A percentile compares a stretch with the other conserved stretches of the same genome.
phyloP scores from a whole-genome alignment of 2,329 filamentous ascomycete species.

The Aspergillus sergii region DNA sequence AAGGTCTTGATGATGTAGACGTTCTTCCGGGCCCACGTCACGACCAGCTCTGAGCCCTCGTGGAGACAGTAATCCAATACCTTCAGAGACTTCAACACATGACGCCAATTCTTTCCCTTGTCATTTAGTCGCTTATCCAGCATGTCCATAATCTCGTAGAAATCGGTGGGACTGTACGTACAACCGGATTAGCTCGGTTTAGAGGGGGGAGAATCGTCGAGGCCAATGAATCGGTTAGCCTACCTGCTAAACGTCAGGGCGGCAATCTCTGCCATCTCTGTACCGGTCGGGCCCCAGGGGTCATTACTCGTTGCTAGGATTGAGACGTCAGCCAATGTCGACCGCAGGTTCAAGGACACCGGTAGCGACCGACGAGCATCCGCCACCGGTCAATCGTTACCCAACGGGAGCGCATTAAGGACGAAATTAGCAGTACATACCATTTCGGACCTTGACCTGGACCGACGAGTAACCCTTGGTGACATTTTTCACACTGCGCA shows the following conservation, averaged over 20 bases:
- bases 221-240: slow-evolving; percentile 36
- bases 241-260: slow-evolving; percentile 98
- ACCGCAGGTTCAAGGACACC: slow-evolving; percentile 9
- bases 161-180: slow-evolving; percentile 77
- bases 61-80: slow-evolving; percentile 97
- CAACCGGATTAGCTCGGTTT: neutral
- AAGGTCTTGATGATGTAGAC: slow-evolving; percentile 98
- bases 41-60: slow-evolving; percentile 92
- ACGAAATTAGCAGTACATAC: slow-evolving; percentile 54
- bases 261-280: slow-evolving; percentile 98
- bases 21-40: slow-evolving; percentile 97
- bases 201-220: neutral
- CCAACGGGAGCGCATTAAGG: slow-evolving; percentile 1
- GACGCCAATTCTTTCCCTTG: slow-evolving; percentile 99
- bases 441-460: slow-evolving; percentile 98
- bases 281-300: slow-evolving; percentile 95
- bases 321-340: slow-evolving; percentile 9
- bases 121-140: slow-evolving; percentile 97
- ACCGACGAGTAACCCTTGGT: slow-evolving; percentile 97
- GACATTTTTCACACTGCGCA: slow-evolving; percentile 97
- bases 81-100: slow-evolving; percentile 95
- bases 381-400: slow-evolving; percentile 2
- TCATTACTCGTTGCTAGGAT: slow-evolving; percentile 93
- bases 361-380: neutral
- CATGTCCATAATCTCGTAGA: slow-evolving; percentile 99